These are phyloP conservation scores for Polygonum maritimum DNA, from an alignment of 148 eudicot genomes.

Conservation along the genomic window DNA sequence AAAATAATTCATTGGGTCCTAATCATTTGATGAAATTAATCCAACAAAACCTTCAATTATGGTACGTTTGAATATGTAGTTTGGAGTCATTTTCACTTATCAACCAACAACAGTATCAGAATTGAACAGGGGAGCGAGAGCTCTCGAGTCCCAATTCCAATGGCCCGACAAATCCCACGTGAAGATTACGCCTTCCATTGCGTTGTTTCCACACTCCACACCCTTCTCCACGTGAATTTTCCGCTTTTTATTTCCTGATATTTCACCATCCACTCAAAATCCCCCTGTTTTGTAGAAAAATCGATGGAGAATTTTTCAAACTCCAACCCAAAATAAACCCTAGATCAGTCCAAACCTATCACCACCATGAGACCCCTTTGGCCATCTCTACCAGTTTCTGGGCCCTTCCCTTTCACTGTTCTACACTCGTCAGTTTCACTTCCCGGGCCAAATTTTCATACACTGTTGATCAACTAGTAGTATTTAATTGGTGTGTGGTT, in stretches of 20 bases:
- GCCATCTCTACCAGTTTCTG: not conserved
- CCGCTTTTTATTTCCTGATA: not conserved
- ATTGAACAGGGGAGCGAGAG: not conserved
- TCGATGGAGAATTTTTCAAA: conserved; percentile 7
- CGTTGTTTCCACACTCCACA: not conserved
- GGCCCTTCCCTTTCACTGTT: not conserved
- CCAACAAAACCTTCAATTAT: not conserved
- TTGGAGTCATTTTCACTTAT: not conserved
- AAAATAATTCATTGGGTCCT: too few relatives aligned
- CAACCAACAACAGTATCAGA: not conserved
- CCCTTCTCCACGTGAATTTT: not conserved
- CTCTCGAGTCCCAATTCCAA: not conserved
- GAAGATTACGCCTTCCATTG: not conserved
- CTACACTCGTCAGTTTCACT: not conserved
- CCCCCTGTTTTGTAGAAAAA: not conserved
- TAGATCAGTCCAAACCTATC: not conserved
- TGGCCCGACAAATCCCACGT: conserved; percentile 8
- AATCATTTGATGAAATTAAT: too few relatives aligned
- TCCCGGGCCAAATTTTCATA: not conserved
- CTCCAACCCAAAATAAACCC: not conserved
- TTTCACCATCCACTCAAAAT: not conserved
- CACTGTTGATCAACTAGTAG: not conserved
- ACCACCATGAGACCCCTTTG: not conserved
- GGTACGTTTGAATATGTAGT: not conserved
- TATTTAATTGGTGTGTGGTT: not conserved